These are phyloP conservation scores for Ogataea glucozyma DNA, from an alignment of 805 yeast species.

Conservation along the genomic window DNA sequence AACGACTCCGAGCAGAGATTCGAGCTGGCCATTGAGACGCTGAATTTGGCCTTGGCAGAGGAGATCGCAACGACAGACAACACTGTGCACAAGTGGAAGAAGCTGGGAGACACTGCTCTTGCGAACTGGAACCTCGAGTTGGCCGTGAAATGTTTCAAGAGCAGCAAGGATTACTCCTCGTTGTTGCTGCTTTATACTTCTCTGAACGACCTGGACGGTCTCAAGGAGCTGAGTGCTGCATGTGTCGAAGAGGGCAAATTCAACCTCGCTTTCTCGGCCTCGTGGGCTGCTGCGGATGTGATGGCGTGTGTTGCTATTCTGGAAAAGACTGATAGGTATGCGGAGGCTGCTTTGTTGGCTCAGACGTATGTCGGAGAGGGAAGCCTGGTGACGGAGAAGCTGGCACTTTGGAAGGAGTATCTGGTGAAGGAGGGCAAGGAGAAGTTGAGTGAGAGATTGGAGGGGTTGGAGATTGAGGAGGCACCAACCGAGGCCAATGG, in stretches of 20 bases:
- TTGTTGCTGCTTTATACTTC: constrained; percentile 81
- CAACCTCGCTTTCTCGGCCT: constrained; percentile 88
- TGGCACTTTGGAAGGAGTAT: constrained; percentile 67
- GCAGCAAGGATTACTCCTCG: constrained; percentile 80
- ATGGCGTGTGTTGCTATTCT: constrained; percentile 64
- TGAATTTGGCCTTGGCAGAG: constrained; percentile 69
- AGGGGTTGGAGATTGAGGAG: constrained; percentile 39
- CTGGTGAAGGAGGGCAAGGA: constrained; percentile 53
- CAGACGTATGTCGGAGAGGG: constrained; percentile 60
- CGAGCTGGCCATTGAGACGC: constrained; percentile 81
- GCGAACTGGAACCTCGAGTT: constrained; percentile 73
- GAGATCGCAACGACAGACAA: constrained; percentile 57
- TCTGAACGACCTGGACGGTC: constrained; percentile 63
- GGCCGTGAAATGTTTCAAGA: constrained; percentile 77
- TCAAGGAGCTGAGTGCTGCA: constrained; percentile 60
- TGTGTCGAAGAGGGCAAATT: constrained; percentile 78
- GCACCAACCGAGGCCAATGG: constrained; percentile 38
- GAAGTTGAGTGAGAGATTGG: constrained; percentile 62
- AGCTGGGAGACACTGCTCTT: constrained; percentile 85
- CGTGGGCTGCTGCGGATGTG: constrained; percentile 82
- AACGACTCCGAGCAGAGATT: constrained; percentile 90
- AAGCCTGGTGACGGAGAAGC: constrained; percentile 44
- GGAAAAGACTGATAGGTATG: constrained; percentile 61
- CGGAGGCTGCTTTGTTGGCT: constrained; percentile 86
- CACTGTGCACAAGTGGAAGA: constrained; percentile 80